Evolutionary conservation across 2,329 filamentous ascomycete species (phyloP), one percentile per base, ranked within the genome.

Genomic region (Aspergillus sp.): DNA sequence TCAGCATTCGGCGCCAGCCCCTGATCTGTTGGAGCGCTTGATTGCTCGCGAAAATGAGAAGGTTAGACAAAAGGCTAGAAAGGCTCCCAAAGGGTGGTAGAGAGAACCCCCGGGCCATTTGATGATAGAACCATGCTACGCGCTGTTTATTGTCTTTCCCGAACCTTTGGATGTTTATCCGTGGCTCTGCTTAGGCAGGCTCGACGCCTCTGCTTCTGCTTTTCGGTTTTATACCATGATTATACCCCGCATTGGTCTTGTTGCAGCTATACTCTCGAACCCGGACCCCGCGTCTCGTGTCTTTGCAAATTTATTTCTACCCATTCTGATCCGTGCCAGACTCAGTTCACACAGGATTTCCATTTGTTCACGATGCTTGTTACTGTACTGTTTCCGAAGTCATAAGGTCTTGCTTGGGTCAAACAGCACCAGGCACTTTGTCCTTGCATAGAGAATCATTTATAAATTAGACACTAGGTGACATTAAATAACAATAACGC

Each of bases 11-110:
- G 69, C 68, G 8, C 68, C 75, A 11, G 63, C 73, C 9, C 66
- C 72, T 23, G 75, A 78, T 23, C 25, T 75, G 31, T 61, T 78
- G 23, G 74, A 77, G 23, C 70, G 71, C 45, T 62, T 77, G 19
- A 72, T 77, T 43, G 69, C 71, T 25, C 73, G 71, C 6, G 76
- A 78, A 53, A 69, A 67, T 17, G 75, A 77, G 38, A 69, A 69
- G 41, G 59, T 69, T 46, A 68, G 72, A 41, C 70, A 74, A 59
- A 71, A 69, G 55, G 65, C 63, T 34, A 71, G 70, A 59, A 72
- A 71, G 48, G 60, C 66, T 13, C 59, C 68, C 43, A 74, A 73
- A 61, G 68, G 66, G 19, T 69, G 72, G 59, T 76, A 65, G 72
- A 49, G 8, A 43, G 15, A 15, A 34, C 54, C 45, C 19, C 17